A percentile compares a stretch with the other conserved stretches of the same genome.
phyloP scores from a whole-genome alignment of 163 green algal genomes.

The Prototheca cutis region DNA sequence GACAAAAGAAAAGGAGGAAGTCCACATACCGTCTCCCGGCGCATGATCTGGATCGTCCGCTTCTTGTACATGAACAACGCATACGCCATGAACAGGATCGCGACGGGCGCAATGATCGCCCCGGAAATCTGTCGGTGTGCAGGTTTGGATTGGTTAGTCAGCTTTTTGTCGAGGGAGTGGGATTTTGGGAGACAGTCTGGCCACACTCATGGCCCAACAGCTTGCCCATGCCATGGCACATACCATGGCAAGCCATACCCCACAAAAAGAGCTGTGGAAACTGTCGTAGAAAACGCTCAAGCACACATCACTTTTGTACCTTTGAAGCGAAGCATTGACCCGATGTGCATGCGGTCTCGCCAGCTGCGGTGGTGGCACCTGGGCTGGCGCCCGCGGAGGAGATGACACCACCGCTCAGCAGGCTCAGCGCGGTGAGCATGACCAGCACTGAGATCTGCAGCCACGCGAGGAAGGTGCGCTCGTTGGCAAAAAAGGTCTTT shows the following conservation, averaged over 20 bases:
- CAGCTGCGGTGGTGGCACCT: slow-evolving; percentile 2
- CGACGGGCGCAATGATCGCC: slow-evolving; percentile 59
- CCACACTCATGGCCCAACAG: too few species aligned
- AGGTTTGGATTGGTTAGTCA: too few species aligned
- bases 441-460: slow-evolving; percentile 64
- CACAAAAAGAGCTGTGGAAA: too few species aligned
- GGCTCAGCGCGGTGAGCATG: slow-evolving; percentile 38
- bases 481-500: slow-evolving; percentile 74
- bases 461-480: slow-evolving; percentile 82
- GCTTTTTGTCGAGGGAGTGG: too few species aligned
- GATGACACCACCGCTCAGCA: slow-evolving; percentile 11
- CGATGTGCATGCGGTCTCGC: neutral
- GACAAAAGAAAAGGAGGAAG: too few species aligned
- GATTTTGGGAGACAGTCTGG: too few species aligned
- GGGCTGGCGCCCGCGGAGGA: neutral
- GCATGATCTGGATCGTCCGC: slow-evolving; percentile 59
- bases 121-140: slow-evolving; percentile 64
- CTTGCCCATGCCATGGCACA: too few species aligned
- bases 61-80: slow-evolving; percentile 65
- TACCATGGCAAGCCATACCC: too few species aligned
- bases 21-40: slow-evolving; percentile 36
- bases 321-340: neutral
- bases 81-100: slow-evolving; percentile 62
- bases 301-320: too few species aligned
- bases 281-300: too few species aligned